These are phyloP conservation scores for Eucalyptus decipiens DNA, from an alignment of 345 rosid species.

Conservation along the genomic window DNA sequence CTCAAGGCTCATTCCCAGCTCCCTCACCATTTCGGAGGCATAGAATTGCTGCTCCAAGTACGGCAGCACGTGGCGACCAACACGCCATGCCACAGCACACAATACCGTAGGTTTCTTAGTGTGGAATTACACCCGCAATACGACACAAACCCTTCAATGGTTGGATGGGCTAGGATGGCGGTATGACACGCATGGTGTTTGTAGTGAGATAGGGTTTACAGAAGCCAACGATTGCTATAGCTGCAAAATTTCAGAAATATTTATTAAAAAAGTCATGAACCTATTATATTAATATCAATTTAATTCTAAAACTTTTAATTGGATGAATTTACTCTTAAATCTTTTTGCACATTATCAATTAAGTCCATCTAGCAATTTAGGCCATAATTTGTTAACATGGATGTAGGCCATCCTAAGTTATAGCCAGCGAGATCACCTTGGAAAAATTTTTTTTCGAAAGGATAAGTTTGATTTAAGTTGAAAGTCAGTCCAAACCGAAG, in stretches of 20 bases:
- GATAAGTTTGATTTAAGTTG: background rate
- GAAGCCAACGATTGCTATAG: background rate
- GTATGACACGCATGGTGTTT: background rate
- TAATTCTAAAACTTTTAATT: too few relatives aligned
- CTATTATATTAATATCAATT: too few relatives aligned
- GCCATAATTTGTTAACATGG: too few relatives aligned
- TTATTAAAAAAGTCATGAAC: too few relatives aligned
- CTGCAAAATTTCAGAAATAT: too few relatives aligned
- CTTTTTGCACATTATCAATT: too few relatives aligned
- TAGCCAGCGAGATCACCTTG: rapidly evolving
- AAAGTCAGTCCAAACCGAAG: background rate
- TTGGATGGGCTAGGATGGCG: background rate
- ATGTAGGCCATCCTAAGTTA: too few relatives aligned
- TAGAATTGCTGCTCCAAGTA: conserved; percentile 40
- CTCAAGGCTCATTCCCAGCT: background rate
- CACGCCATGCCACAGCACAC: conserved; percentile 31
- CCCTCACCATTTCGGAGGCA: background rate
- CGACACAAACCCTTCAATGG: background rate
- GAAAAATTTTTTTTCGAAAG: background rate
- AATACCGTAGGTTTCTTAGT: background rate
- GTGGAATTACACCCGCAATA: background rate
- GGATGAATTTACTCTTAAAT: background rate
- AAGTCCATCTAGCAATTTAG: background rate
- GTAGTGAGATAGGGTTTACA: background rate
- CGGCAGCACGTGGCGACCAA: conserved; percentile 39